A percentile compares a stretch with the other conserved stretches of the same genome.
These are phyloP conservation scores for Corymbia maculata DNA, from an alignment of 345 rosid species.

Conservation along the genomic window DNA sequence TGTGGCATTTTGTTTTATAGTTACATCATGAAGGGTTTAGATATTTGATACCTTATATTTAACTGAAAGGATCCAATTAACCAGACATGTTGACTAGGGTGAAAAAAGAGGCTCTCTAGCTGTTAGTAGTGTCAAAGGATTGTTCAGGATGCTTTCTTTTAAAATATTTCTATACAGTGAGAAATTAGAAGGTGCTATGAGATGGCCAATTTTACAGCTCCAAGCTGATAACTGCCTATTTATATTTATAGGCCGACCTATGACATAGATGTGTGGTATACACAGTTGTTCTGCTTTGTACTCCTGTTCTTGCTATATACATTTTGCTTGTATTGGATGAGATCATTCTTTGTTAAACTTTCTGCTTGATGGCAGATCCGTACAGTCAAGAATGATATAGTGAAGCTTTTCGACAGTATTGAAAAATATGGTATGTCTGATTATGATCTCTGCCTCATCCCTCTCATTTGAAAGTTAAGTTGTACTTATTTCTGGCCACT, in stretches of 20 bases:
- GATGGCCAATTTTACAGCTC: background rate
- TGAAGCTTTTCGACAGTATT: conserved; percentile 81
- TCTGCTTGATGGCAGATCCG: conserved; percentile 36
- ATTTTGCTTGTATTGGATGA: background rate
- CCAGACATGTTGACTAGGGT: background rate
- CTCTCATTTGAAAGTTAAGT: background rate
- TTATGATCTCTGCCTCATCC: background rate
- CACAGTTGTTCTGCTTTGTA: background rate
- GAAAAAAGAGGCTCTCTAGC: background rate
- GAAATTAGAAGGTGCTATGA: background rate
- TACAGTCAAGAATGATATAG: conserved; percentile 49
- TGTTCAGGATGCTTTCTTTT: background rate
- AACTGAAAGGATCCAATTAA: background rate
- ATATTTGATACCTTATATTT: background rate
- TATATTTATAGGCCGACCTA: background rate
- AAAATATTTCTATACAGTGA: background rate
- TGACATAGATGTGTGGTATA: background rate
- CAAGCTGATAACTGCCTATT: background rate
- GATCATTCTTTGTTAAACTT: background rate
- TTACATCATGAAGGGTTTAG: background rate
- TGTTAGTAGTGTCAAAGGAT: background rate
- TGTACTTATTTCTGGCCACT: background rate
- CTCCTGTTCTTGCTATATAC: background rate
- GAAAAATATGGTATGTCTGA: conserved; percentile 65
- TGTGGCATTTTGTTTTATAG: background rate